Base-by-base conservation (phyloP, 2,329 filamentous ascomycete genomes). In the Phialophora expanda region DNA sequence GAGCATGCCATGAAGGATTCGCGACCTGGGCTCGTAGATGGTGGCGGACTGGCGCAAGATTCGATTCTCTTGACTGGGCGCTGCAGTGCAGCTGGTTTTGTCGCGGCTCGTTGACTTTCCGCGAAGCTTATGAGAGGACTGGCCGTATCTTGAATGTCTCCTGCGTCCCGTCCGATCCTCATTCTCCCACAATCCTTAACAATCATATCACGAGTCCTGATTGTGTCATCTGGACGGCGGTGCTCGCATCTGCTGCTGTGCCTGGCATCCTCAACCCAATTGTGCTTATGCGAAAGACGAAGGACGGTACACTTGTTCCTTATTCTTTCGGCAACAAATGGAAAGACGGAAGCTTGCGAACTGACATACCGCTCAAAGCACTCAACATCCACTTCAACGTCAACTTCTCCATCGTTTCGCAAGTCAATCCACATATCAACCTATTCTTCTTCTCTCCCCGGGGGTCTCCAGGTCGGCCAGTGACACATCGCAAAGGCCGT, bases 271-370 rank as follows among this genome's bases (percentile, higher is more conserved):
- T 98, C 41, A 98, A 98, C 74, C 95, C 95, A 0, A 94, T 99
- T 1, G 87, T 99, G 7, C 91, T 92, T 82, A 93, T 97, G 89
- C 88, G 88, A 83, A 97, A 96, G 80, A 90, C 86, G 61, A 83
- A 84, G 20, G 86, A 93, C 66, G 93, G 93, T 1, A 88, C 83
- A 1, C 83, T 99, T 3, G 87, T 88, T 0, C 95, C 95, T 0
- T 99, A 97, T 78, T 96, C 92, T 0, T 99, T 99, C 75, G 95
- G 95, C 0, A 93, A 98, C 82, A 98, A 98, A 80, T 99, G 95
- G 95, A 99, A 99, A 78, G 95, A 99, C 76, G 95, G 95, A 61
- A 95, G 90, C 72, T 81, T 99, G 62, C 87, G 95, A 44, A 99
- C 95, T 0, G 95, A 99, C 74, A 97, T 99, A 30, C 95, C 95